A percentile compares a stretch with the other conserved stretches of the same genome.
phyloP scores from a whole-genome alignment of 2,329 filamentous ascomycete species.

The Apiospora marii region DNA sequence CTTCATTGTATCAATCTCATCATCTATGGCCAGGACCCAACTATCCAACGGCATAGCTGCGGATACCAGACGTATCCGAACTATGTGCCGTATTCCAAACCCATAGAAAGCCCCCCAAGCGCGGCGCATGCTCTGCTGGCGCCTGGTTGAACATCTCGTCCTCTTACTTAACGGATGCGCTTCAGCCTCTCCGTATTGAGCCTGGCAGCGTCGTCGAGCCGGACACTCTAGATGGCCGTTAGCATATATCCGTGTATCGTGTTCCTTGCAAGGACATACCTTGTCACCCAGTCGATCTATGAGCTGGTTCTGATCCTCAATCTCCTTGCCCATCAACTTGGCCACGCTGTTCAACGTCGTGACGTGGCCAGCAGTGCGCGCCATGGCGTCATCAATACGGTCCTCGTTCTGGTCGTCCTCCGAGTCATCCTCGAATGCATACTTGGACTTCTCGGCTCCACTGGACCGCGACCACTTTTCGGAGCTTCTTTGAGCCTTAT shows the following conservation, averaged over 20 bases:
- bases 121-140: not conserved
- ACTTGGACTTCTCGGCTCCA: conserved; percentile 73
- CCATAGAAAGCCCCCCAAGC: not conserved
- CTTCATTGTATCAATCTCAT: conserved; percentile 19
- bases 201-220: conserved; percentile 81
- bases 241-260: conserved; percentile 22
- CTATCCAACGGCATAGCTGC: conserved; percentile 4
- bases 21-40: not conserved
- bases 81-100: conserved; percentile 9
- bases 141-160: not conserved
- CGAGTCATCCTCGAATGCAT: conserved; percentile 77
- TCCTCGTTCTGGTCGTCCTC: conserved; percentile 51
- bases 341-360: conserved; percentile 77
- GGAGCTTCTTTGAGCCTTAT: conserved; percentile 22
- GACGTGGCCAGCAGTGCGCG: conserved; percentile 73
- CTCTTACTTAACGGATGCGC: conserved; percentile 53
- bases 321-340: conserved; percentile 75
- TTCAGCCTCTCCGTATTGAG: conserved; percentile 79
- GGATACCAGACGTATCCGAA: conserved; percentile 4
- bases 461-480: conserved; percentile 39
- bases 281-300: conserved; percentile 82
- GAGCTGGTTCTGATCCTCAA: conserved; percentile 77
- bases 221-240: conserved; percentile 69
- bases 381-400: conserved; percentile 73
- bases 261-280: conserved; percentile 57